These are phyloP conservation scores for Colletotrichum ledebouriae DNA, from an alignment of 2,329 filamentous ascomycete species.

Conservation along the genomic window DNA sequence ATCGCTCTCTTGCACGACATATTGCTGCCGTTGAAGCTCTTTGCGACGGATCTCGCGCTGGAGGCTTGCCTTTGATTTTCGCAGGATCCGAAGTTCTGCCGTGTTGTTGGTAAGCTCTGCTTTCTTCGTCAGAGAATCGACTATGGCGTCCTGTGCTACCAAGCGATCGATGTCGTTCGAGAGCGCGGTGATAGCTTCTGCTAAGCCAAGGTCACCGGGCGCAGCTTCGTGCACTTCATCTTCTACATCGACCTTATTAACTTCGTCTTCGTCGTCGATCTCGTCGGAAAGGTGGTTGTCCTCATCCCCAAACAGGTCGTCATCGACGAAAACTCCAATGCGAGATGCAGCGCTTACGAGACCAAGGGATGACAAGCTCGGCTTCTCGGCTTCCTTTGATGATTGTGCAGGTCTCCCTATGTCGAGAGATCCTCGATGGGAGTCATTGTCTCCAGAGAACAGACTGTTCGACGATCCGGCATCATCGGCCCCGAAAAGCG, in stretches of 20 bases:
- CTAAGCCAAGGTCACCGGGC: slow-evolving; percentile 91
- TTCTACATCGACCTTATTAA: slow-evolving; percentile 69
- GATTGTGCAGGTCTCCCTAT: slow-evolving; percentile 49
- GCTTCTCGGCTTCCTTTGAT: slow-evolving; percentile 72
- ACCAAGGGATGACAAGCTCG: slow-evolving; percentile 90
- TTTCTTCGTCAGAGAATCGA: slow-evolving; percentile 92
- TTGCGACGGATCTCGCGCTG: slow-evolving; percentile 93
- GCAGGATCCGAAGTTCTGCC: slow-evolving; percentile 89
- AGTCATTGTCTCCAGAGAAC: slow-evolving; percentile 70
- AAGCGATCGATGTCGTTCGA: slow-evolving; percentile 92
- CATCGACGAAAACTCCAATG: slow-evolving; percentile 92
- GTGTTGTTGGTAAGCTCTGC: slow-evolving; percentile 98
- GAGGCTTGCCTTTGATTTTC: slow-evolving; percentile 93
- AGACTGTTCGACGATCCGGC: slow-evolving; percentile 58
- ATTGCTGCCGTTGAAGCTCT: slow-evolving; percentile 95
- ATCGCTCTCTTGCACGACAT: slow-evolving; percentile 96
- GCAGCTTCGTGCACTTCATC: slow-evolving; percentile 95
- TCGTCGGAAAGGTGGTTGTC: slow-evolving; percentile 89
- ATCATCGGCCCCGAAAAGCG: slow-evolving; percentile 73
- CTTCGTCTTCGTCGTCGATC: slow-evolving; percentile 77
- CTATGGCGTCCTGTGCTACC: slow-evolving; percentile 86
- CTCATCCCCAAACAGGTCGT: slow-evolving; percentile 93
- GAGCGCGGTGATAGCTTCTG: slow-evolving; percentile 91
- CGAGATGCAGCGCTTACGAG: slow-evolving; percentile 89
- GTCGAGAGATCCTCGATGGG: slow-evolving; percentile 74